Evolutionary conservation across 768 basidiomycete genomes (phyloP).

Genomic region (Trametes cinnabarina): DNA sequence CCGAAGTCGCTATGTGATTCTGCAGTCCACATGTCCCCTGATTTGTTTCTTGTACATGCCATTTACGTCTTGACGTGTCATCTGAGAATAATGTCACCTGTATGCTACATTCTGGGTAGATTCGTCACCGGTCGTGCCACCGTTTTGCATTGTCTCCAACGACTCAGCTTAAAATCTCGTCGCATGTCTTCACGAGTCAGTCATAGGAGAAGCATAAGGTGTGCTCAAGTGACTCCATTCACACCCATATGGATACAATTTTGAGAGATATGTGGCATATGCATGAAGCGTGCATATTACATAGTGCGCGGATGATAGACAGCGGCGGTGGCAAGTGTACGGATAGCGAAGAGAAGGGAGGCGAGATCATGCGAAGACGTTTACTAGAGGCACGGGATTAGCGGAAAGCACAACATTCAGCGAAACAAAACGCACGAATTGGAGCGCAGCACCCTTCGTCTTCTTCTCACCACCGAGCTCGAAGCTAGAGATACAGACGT

Average conservation of each 20-base stretch:
- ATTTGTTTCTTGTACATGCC: background rate
- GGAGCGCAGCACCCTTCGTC: slow-evolving; percentile 95
- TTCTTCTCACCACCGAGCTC: slow-evolving; percentile 99
- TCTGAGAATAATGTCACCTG: too few species aligned
- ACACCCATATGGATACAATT: slow-evolving; percentile 23
- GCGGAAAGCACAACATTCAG: background rate
- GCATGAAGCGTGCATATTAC: slow-evolving; percentile 30
- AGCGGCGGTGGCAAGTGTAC: slow-evolving; percentile 19
- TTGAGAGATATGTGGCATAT: slow-evolving; percentile 24
- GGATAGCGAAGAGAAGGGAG: slow-evolving; percentile 16
- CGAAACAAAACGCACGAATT: slow-evolving; percentile 68
- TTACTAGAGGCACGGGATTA: slow-evolving; percentile 15
- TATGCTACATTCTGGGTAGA: too few species aligned
- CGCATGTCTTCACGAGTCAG: too few species aligned
- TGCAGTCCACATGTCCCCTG: too few species aligned
- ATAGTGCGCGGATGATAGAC: slow-evolving; percentile 25
- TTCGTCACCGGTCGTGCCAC: too few species aligned
- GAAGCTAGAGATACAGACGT: slow-evolving; percentile 56
- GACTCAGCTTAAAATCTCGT: background rate
- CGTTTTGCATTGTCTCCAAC: too few species aligned
- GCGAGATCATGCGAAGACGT: slow-evolving; percentile 21
- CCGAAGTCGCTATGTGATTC: background rate
- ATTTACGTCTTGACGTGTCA: background rate
- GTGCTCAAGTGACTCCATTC: slow-evolving; percentile 10
- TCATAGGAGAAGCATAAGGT: background rate